Base-by-base conservation (phyloP, 1,284 basidiomycete species). In the Testicularia cyperi region DNA sequence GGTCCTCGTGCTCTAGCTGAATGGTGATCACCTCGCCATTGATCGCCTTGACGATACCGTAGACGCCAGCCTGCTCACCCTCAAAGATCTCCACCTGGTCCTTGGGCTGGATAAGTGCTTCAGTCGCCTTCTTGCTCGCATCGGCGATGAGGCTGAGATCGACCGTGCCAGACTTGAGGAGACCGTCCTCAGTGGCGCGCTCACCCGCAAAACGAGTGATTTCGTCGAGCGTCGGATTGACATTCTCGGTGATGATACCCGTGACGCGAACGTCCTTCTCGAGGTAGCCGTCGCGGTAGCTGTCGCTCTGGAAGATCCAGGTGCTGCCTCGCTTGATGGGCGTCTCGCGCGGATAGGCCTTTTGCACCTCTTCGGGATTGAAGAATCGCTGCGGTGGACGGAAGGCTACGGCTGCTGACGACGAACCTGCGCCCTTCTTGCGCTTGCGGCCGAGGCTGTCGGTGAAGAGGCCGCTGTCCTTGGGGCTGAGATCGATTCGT, bases 41-140 rank as follows among this genome's bases (percentile, higher is more conserved):
- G 63, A 98, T 88, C 43, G 90, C 86, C 54, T 92, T 88, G 23
- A 99, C 89, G 3, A 86, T 84, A 79, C 95, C 95, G 61, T 90
- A 85, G 22, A 96, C 84, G 61, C 95, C 94, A 3, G 88, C 82
- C 75, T 96, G 91, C 78, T 96, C 92, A 29, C 95, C 94, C 77
- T 97, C 92, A 65, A 91, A 92, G 23, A 98, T 91, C 76, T 98
- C 94, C 42, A 99, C 86, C 66, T 94, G 89, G 78, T 99, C 94
- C 47, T 94, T 95, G 0, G 94, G 94, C 73, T 95, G 91, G n/a
- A 99, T 80, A 5, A 92, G 88, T 8, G 87, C 84, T 26, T 91
- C 86, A 6, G 88, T 88, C 2, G 88, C 87, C 74, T 90, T 90
- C 36, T 87, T 82, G 7, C 89, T 88, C 1, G 89, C 87, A 73